Conservation (phyloP, 176 grass and related monocot species). For the Aechmea fasciata region DNA sequence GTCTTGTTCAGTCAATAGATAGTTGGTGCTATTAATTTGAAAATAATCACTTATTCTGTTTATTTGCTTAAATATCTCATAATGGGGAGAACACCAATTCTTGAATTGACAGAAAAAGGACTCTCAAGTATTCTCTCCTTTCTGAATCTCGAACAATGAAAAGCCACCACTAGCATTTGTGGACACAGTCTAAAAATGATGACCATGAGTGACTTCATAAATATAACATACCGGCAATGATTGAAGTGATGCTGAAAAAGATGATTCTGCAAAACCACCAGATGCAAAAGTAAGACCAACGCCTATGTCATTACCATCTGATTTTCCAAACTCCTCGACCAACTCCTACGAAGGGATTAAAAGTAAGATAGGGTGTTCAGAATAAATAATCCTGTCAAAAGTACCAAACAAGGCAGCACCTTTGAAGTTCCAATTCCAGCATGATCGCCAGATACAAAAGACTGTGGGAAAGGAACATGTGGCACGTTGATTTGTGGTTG, state of each 20-base stretch:
- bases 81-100: too few relatives aligned
- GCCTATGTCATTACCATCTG: constrained; percentile 32
- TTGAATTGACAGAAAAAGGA: too few relatives aligned
- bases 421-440: constrained; percentile 20
- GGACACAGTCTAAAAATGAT: constrained; percentile 2
- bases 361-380: not conserved
- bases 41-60: too few relatives aligned
- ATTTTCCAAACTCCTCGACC: constrained; percentile 21
- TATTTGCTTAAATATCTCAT: too few relatives aligned
- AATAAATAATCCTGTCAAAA: constrained; percentile 7
- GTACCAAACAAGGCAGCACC: constrained; percentile 20
- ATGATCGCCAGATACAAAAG: constrained; percentile 11
- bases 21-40: too few relatives aligned
- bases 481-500: constrained; percentile 21
- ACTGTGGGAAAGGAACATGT: constrained; percentile 27
- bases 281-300: constrained; percentile 24
- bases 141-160: not conserved
- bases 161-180: too few relatives aligned
- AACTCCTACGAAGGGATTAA: constrained; percentile 33
- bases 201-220: constrained; percentile 5
- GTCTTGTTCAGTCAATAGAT: too few relatives aligned
- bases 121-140: not conserved
- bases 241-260: constrained; percentile 31
- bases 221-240: constrained; percentile 34
- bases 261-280: constrained; percentile 19